Conservation (phyloP, 1,284 basidiomycete species). For the Wallemia hederae region DNA sequence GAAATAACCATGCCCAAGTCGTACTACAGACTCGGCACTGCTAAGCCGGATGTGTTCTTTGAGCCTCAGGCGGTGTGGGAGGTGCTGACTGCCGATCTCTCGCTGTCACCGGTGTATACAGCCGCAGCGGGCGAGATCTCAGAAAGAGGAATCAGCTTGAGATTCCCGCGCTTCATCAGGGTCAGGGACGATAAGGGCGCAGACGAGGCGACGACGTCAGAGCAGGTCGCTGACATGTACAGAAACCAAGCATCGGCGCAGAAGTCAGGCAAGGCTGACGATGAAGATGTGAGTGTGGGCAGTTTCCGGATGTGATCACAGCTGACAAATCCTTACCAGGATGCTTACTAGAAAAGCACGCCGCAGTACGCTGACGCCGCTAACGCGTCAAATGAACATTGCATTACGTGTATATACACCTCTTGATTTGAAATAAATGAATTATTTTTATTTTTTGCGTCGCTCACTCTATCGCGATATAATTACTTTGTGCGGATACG, state of each 20-base stretch:
- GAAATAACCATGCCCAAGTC: conserved; percentile 23
- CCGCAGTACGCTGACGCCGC: too few species aligned
- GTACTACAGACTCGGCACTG: conserved; percentile 42
- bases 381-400: neutral
- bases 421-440: neutral
- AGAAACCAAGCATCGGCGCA: conserved; percentile 57
- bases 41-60: conserved; percentile 83
- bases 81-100: conserved; percentile 85
- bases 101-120: conserved; percentile 83
- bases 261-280: conserved; percentile 27
- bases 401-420: neutral
- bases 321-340: neutral
- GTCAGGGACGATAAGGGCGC: conserved; percentile 74
- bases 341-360: neutral
- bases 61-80: conserved; percentile 93
- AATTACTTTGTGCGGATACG: neutral
- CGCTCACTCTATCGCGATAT: neutral
- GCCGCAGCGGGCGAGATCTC: conserved; percentile 87
- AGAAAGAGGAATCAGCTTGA: conserved; percentile 64
- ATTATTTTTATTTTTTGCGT: neutral
- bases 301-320: neutral
- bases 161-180: conserved; percentile 81
- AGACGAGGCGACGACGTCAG: conserved; percentile 71
- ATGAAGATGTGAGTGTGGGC: neutral
- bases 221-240: conserved; percentile 90